Conservation (phyloP, 2,329 filamentous ascomycete species). For the Fusarium equiseti region DNA sequence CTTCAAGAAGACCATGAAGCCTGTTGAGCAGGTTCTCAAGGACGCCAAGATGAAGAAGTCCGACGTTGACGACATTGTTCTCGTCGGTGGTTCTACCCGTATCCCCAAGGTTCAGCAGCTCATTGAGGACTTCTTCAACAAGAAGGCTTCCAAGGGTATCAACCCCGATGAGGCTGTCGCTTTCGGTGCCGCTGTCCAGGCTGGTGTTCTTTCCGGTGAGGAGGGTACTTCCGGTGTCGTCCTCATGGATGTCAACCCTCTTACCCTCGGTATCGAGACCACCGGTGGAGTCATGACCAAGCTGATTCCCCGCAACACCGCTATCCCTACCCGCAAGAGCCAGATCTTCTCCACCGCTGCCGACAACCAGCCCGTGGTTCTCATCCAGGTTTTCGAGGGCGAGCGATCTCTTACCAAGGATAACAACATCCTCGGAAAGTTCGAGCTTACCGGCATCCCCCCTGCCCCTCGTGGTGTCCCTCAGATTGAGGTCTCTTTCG, state of each 20-base stretch:
- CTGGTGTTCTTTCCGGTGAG: conserved; percentile 92
- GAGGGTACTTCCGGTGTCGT: conserved; percentile 83
- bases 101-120: conserved; percentile 97
- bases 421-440: conserved; percentile 98
- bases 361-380: conserved; percentile 94
- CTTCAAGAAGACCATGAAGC: conserved; percentile 99
- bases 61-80: conserved; percentile 95
- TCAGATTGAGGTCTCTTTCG: conserved; percentile 98
- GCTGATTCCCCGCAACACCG: conserved; percentile 93
- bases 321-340: conserved; percentile 95
- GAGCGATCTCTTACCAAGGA: conserved; percentile 95
- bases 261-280: conserved; percentile 97
- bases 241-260: conserved; percentile 96
- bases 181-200: conserved; percentile 97
- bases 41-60: conserved; percentile 97
- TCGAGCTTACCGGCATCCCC: conserved; percentile 96
- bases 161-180: conserved; percentile 99
- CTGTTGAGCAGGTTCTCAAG: conserved; percentile 98
- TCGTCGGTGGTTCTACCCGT: conserved; percentile 98
- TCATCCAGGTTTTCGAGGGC: conserved; percentile 96
- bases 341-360: conserved; percentile 98
- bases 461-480: conserved; percentile 95
- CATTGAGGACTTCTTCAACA: conserved; percentile 95
- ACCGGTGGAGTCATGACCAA: conserved; percentile 98
- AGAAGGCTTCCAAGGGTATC: conserved; percentile 99